Conservation (phyloP, 257 asterid genomes). For the Ballota nigra region DNA sequence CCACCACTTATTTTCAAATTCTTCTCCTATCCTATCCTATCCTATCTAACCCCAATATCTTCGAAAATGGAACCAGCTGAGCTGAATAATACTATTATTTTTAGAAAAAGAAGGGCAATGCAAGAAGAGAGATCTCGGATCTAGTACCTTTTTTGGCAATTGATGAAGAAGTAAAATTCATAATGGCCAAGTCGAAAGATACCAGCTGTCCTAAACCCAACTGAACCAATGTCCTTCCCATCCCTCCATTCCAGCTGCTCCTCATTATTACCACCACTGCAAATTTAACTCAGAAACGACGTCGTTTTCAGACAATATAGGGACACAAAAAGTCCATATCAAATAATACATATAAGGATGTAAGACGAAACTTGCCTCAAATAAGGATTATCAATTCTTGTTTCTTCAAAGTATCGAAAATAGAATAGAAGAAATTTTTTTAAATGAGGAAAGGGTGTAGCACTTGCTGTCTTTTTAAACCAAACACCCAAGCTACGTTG, state of each 20-base stretch:
- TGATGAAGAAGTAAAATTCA: constrained; percentile 53
- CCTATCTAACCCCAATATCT: too few species aligned
- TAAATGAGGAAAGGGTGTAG: too few species aligned
- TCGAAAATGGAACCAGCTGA: too few species aligned
- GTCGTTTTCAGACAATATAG: not conserved
- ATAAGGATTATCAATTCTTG: not conserved
- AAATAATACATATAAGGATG: not conserved
- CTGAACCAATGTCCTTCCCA: constrained; percentile 22
- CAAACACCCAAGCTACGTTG: too few species aligned
- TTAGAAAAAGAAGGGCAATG: not conserved
- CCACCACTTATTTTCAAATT: too few species aligned
- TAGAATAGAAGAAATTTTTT: too few species aligned
- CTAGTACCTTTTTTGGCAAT: constrained; percentile 37
- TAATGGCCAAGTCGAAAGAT: constrained; percentile 37
- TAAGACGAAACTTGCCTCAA: not conserved
- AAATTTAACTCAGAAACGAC: not conserved
- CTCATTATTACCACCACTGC: not conserved
- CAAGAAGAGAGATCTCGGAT: not conserved
- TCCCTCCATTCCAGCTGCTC: not conserved
- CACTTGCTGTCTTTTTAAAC: too few species aligned
- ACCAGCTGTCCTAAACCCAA: constrained; percentile 52
- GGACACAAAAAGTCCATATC: too few species aligned
- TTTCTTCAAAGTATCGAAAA: too few species aligned
- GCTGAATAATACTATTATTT: too few species aligned
- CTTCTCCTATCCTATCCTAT: too few species aligned